Evolutionary conservation across 495 filamentous ascomycete species (phyloP).

Genomic region (Melanomma pulvis-pyrius): DNA sequence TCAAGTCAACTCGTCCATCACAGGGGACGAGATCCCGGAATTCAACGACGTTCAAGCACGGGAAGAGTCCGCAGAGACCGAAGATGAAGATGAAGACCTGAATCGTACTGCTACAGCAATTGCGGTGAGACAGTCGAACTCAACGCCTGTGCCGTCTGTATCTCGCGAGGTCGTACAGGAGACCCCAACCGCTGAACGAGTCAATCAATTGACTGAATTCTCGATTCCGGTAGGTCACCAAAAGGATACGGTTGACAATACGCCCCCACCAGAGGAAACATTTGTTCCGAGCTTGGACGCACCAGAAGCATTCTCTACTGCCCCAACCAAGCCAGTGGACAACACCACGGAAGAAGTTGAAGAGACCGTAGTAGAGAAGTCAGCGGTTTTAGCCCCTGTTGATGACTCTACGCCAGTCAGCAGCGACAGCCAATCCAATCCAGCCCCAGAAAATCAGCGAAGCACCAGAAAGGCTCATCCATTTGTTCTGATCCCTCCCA

Average conservation of each 20-base stretch:
- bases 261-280: neutral
- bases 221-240: neutral
- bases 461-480: neutral
- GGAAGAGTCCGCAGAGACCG: conserved; percentile 3
- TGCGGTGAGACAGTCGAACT: neutral
- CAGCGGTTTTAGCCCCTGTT: too few relatives aligned
- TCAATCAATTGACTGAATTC: neutral
- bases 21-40: conserved; percentile 16
- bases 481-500: neutral
- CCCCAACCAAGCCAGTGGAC: neutral
- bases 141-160: conserved; percentile 18
- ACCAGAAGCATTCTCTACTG: conserved; percentile 4
- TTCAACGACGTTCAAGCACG: neutral
- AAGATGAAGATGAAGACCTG: conserved; percentile 8
- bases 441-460: neutral
- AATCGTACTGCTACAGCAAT: conserved; percentile 6
- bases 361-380: too few relatives aligned
- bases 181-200: conserved; percentile 23
- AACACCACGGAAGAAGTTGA: neutral
- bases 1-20: conserved; percentile 29
- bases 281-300: neutral
- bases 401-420: neutral
- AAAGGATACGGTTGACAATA: neutral
- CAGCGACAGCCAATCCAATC: neutral
- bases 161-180: conserved; percentile 29